Conservation (phyloP, 2,329 filamentous ascomycete genomes). For the Penicillium sp. region DNA sequence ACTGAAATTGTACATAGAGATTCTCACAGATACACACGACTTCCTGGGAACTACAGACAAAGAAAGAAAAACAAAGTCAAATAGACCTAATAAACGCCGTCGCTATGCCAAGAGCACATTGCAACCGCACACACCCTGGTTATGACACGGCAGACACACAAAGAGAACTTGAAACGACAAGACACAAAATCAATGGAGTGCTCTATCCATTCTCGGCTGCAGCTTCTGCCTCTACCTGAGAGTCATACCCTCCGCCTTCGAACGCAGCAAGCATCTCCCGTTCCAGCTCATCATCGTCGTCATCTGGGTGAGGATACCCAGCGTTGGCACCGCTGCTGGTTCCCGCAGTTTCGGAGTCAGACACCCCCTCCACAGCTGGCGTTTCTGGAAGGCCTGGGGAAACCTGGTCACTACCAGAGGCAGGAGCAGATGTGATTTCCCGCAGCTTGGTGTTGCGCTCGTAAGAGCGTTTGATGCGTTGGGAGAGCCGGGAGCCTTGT, state of each 20-base stretch:
- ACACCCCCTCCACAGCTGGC: conserved; percentile 13
- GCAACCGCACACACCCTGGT: conserved; percentile 19
- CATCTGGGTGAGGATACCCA: conserved; percentile 28
- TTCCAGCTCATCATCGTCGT: conserved; percentile 48
- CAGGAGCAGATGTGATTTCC: conserved; percentile 32
- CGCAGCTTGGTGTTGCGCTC: conserved; percentile 39
- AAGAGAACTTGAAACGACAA: conserved; percentile 1
- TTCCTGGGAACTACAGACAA: neutral
- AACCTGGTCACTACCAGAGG: conserved; percentile 6
- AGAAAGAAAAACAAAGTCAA: neutral
- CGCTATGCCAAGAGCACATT: conserved; percentile 32
- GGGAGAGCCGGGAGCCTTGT: conserved; percentile 35
- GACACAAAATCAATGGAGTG: neutral
- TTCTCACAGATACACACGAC: conserved; percentile 1
- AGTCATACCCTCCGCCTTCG: conserved; percentile 43
- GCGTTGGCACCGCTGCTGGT: conserved; percentile 28
- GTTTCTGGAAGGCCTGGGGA: neutral
- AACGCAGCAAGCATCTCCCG: conserved; percentile 60
- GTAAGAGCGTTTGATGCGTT: conserved; percentile 42
- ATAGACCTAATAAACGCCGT: conserved; percentile 20
- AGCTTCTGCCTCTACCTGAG: conserved; percentile 34
- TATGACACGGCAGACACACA: neutral
- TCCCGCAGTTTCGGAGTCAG: conserved; percentile 27
- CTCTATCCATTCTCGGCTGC: conserved; percentile 31
- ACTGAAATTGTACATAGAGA: conserved; percentile 1